These are phyloP conservation scores for Serendipita sp. DNA, from an alignment of 1,284 basidiomycete genomes.

Conservation along the genomic window DNA sequence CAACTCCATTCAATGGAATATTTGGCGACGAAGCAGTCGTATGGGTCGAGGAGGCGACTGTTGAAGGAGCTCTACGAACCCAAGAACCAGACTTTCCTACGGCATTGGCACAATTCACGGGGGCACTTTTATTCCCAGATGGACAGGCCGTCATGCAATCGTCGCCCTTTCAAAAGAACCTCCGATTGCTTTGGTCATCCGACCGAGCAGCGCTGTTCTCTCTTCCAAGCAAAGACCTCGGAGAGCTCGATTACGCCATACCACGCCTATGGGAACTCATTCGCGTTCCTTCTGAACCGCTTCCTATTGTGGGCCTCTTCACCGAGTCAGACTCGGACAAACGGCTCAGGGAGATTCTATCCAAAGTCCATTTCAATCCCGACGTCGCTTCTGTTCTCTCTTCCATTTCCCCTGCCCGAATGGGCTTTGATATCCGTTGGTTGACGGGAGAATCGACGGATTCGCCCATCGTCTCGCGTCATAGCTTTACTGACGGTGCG, in stretches of 20 bases:
- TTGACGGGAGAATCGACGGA: slow-evolving; percentile 27
- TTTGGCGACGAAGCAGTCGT: background rate
- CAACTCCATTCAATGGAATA: too few relatives aligned
- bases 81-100: background rate
- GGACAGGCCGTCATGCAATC: background rate
- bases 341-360: background rate
- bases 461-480: slow-evolving; percentile 23
- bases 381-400: slow-evolving; percentile 16
- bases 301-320: background rate
- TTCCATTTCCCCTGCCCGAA: slow-evolving; percentile 18
- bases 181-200: background rate
- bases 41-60: background rate
- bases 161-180: background rate
- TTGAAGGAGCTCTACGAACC: background rate
- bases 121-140: background rate
- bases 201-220: background rate
- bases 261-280: background rate
- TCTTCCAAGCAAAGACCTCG: background rate
- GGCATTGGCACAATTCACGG: background rate
- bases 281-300: background rate
- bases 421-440: slow-evolving; percentile 24
- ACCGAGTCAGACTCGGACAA: slow-evolving; percentile 2
- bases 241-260: background rate
- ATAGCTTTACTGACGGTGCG: slow-evolving; percentile 27
- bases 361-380: slow-evolving; percentile 8